Percentiles rank a stretch among this genome's conserved stretches.
Evolutionary conservation across 164 flowering plant genomes (phyloP).

Genomic region (Vitis cinerea): DNA sequence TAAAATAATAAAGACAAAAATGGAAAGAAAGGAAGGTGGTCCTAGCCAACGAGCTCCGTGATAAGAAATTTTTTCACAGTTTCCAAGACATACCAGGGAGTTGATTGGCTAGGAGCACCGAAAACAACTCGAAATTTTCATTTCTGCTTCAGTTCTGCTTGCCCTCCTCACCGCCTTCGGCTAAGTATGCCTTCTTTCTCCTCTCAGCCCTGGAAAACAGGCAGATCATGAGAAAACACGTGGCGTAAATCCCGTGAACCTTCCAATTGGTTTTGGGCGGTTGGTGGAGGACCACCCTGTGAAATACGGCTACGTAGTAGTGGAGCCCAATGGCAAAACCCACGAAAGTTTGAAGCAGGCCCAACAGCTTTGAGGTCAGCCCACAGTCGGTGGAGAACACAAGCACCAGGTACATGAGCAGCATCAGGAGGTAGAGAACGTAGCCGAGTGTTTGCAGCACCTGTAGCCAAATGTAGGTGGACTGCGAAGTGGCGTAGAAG

Average conservation of each 20-base stretch:
- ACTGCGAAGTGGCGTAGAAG: constrained; percentile 69
- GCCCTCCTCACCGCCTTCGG: constrained; percentile 79
- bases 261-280: constrained; percentile 91
- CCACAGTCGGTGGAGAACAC: constrained; percentile 72
- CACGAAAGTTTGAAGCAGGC: constrained; percentile 76
- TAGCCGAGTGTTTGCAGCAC: constrained; percentile 78
- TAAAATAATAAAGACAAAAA: too few relatives aligned
- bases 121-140: background rate
- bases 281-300: constrained; percentile 66
- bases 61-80: too few relatives aligned
- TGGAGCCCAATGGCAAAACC: constrained; percentile 84
- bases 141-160: constrained; percentile 50
- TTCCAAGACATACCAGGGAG: too few relatives aligned
- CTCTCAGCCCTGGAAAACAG: constrained; percentile 58
- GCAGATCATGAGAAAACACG: constrained; percentile 75
- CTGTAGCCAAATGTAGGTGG: constrained; percentile 73
- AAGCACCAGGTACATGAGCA: constrained; percentile 69
- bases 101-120: background rate
- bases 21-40: too few relatives aligned
- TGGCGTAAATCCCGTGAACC: constrained; percentile 81
- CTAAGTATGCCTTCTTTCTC: constrained; percentile 88
- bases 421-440: constrained; percentile 66
- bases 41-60: too few relatives aligned
- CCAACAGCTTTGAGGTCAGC: constrained; percentile 54
- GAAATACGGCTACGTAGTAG: constrained; percentile 82